Evolutionary conservation across 306 rosid genomes (phyloP).

Genomic region (Dryas alaskensis): DNA sequence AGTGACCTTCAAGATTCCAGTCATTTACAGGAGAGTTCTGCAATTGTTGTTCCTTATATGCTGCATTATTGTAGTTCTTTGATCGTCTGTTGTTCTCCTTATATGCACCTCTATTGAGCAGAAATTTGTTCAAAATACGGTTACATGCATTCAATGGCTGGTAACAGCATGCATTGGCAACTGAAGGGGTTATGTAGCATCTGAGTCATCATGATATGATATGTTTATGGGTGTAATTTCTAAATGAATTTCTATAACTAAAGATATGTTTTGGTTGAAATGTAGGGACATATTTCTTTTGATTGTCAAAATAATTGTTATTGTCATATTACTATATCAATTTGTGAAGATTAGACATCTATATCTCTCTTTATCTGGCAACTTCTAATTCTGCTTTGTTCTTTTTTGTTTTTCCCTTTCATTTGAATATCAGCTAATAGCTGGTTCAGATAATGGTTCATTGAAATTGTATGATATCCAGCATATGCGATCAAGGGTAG

Average conservation of each 20-base stretch:
- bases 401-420: slow-evolving; percentile 1
- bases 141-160: background rate
- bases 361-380: background rate
- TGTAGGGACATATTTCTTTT: background rate
- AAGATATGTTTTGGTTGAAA: background rate
- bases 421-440: slow-evolving; percentile 66
- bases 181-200: background rate
- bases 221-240: background rate
- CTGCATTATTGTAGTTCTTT: background rate
- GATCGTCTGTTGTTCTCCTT: background rate
- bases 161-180: slow-evolving; percentile 1
- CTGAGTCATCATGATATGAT: background rate
- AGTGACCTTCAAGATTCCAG: background rate
- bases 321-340: background rate
- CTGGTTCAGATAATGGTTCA: slow-evolving; percentile 88
- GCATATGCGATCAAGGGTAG: slow-evolving; percentile 32
- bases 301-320: background rate
- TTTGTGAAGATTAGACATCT: background rate
- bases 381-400: slow-evolving; percentile 27
- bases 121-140: background rate
- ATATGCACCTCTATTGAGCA: background rate
- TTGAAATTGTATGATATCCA: slow-evolving; percentile 65
- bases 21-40: background rate
- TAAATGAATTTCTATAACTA: background rate
- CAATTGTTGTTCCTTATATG: background rate